Evolutionary conservation across 371 early-diverging fungal genomes (phyloP).

Genomic region (Umbelopsis sp.): DNA sequence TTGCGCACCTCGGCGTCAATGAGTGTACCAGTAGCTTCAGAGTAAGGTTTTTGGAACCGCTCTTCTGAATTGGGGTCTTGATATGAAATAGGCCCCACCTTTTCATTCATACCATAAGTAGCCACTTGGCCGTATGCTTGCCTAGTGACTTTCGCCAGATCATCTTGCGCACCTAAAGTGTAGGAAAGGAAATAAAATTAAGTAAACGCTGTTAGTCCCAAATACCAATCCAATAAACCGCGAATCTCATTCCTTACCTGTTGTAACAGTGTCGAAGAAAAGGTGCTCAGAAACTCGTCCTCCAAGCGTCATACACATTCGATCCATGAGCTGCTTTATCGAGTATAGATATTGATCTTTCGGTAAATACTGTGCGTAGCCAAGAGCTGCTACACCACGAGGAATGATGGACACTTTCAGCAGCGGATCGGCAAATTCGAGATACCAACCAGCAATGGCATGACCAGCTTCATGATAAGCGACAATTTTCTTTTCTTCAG

Average conservation of each 20-base stretch:
- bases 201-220: too few relatives aligned
- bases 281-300: constrained; percentile 95
- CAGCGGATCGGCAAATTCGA: constrained; percentile 94
- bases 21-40: constrained; percentile 91
- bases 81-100: constrained; percentile 88
- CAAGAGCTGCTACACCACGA: constrained; percentile 93
- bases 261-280: constrained; percentile 90
- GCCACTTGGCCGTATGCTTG: constrained; percentile 96
- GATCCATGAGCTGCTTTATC: constrained; percentile 90
- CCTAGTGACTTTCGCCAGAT: constrained; percentile 96
- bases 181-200: too few relatives aligned
- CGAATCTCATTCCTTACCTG: constrained; percentile 38
- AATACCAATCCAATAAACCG: not conserved
- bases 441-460: constrained; percentile 98
- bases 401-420: constrained; percentile 98
- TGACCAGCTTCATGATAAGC: constrained; percentile 99
- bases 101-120: constrained; percentile 93
- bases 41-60: constrained; percentile 94
- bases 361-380: constrained; percentile 98
- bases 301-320: constrained; percentile 98
- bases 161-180: constrained; percentile 75
- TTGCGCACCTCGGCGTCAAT: constrained; percentile 94
- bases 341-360: constrained; percentile 97
- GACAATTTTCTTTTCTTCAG: constrained; percentile 98
- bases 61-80: constrained; percentile 74